Evolutionary conservation across 225 moss, liverwort and hornwort species (phyloP).

Genomic region (Rhytidiadelphus loreus): DNA sequence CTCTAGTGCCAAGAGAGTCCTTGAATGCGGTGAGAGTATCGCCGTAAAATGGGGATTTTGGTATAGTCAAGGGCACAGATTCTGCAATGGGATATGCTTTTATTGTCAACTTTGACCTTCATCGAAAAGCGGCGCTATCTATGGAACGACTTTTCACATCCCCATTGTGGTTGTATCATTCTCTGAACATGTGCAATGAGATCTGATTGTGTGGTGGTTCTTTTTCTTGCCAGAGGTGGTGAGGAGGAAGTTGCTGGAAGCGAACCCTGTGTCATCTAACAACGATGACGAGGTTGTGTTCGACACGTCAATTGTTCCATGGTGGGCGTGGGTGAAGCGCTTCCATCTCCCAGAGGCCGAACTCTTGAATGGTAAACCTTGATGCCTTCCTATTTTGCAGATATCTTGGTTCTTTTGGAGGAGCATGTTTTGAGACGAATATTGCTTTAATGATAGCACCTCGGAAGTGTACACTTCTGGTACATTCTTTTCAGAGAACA

Average conservation of each 20-base stretch:
- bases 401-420: not conserved
- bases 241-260: slow-evolving; percentile 84
- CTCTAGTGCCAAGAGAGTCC: not conserved
- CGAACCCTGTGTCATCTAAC: slow-evolving; percentile 74
- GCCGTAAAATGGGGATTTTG: not conserved
- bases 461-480: not conserved
- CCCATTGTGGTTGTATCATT: not conserved
- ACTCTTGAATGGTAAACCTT: slow-evolving; percentile 64
- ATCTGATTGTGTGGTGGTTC: not conserved
- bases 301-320: slow-evolving; percentile 79
- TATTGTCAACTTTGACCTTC: not conserved
- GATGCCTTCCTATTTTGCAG: not conserved
- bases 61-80: not conserved
- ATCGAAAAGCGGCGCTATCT: not conserved
- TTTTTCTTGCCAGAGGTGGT: slow-evolving; percentile 56
- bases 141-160: not conserved
- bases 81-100: not conserved
- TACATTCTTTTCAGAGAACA: not conserved
- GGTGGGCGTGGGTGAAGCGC: slow-evolving; percentile 99
- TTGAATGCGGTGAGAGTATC: not conserved
- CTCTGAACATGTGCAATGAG: not conserved
- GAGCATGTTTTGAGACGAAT: not conserved
- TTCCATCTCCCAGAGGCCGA: slow-evolving; percentile 97
- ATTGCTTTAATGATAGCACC: not conserved
- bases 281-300: slow-evolving; percentile 68